Conservation (phyloP, 805 yeast species). For the Barnettozyma sucrosica region DNA sequence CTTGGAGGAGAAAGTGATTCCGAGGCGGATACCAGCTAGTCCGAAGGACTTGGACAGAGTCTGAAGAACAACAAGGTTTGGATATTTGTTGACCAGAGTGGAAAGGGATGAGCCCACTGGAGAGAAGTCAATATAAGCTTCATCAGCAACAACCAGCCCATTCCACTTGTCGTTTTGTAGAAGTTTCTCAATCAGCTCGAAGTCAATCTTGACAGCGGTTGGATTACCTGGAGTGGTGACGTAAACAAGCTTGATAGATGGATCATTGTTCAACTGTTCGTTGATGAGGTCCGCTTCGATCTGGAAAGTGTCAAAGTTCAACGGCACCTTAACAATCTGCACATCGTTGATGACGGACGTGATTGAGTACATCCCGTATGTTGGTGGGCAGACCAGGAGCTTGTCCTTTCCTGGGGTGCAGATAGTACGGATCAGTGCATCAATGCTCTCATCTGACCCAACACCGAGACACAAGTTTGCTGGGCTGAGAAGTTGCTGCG, state of each 20-base stretch:
- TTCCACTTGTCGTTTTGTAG: slow-evolving; percentile 48
- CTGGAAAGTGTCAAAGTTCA: slow-evolving; percentile 60
- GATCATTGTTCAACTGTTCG: slow-evolving; percentile 47
- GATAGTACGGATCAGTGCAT: slow-evolving; percentile 76
- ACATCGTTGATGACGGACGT: slow-evolving; percentile 90
- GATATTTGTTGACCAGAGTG: slow-evolving; percentile 73
- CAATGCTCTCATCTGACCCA: slow-evolving; percentile 96
- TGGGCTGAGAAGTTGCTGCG: slow-evolving; percentile 36
- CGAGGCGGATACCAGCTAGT: slow-evolving; percentile 88
- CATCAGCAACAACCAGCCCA: slow-evolving; percentile 84
- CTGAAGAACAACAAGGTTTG: slow-evolving; percentile 82
- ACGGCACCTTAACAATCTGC: slow-evolving; percentile 66
- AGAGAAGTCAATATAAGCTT: slow-evolving; percentile 90
- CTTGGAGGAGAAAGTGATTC: slow-evolving; percentile 63
- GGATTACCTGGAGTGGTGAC: slow-evolving; percentile 98
- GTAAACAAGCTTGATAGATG: slow-evolving; percentile 66
- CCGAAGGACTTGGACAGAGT: slow-evolving; percentile 95
- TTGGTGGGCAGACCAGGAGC: slow-evolving; percentile 84
- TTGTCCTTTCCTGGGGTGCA: slow-evolving; percentile 82
- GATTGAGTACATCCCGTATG: slow-evolving; percentile 95
- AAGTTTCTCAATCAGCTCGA: slow-evolving; percentile 42
- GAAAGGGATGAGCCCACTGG: slow-evolving; percentile 62
- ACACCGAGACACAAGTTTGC: slow-evolving; percentile 88
- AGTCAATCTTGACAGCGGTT: slow-evolving; percentile 62
- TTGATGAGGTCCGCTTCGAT: slow-evolving; percentile 52